A percentile compares a stretch with the other conserved stretches of the same genome.
Conservation (phyloP, 495 filamentous ascomycete species). For the Penicillium argentinense region DNA sequence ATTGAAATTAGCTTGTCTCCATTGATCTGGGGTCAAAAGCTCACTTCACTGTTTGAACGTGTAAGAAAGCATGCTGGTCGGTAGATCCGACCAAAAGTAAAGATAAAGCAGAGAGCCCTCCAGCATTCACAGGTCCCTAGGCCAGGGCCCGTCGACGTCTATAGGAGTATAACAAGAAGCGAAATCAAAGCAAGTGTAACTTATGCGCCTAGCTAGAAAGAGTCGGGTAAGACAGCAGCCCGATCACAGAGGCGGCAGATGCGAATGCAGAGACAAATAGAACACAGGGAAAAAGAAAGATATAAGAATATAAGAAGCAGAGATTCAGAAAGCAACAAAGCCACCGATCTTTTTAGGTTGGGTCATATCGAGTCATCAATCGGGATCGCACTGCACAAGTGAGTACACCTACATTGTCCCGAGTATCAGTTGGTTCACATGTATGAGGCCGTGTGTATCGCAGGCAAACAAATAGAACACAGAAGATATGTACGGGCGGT, state of each 20-base stretch:
- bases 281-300: background rate
- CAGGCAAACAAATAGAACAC: background rate
- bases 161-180: constrained; percentile 11
- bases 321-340: constrained; percentile 27
- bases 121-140: background rate
- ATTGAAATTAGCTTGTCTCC: too few species aligned
- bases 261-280: constrained; percentile 14
- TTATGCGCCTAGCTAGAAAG: constrained; percentile 4
- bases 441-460: constrained; percentile 2
- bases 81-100: too few species aligned
- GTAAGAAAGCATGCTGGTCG: too few species aligned
- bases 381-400: constrained; percentile 13
- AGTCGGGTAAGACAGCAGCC: constrained; percentile 19
- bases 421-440: constrained; percentile 3
- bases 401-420: too few species aligned
- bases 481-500: constrained; percentile 16
- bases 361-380: constrained; percentile 44
- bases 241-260: constrained; percentile 11
- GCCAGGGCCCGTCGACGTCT: constrained; percentile 8
- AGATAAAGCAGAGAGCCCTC: constrained; percentile 1
- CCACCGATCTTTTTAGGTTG: constrained; percentile 24
- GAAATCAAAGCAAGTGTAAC: constrained; percentile 3
- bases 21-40: too few species aligned
- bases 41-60: too few species aligned
- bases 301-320: constrained; percentile 7